Conservation (phyloP, 2,329 filamentous ascomycete species). For the Juglanconis juglandina region DNA sequence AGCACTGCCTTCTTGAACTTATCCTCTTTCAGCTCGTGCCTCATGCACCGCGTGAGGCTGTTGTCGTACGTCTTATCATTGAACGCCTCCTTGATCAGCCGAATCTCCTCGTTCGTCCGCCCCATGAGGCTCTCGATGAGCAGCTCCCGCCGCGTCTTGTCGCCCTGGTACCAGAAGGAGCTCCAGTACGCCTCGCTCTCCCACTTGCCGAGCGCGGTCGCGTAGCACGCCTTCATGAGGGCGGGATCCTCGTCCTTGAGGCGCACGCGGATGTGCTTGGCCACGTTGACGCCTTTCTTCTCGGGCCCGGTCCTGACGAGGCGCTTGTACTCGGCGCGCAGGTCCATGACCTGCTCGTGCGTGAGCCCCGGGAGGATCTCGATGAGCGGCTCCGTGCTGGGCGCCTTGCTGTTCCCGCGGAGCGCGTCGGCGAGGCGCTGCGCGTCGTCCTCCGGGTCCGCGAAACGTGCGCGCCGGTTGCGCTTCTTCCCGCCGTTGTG, state of each 20-base stretch:
- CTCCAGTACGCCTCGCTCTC: constrained; percentile 97
- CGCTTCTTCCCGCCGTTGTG: constrained; percentile 41
- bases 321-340: constrained; percentile 87
- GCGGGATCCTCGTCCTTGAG: constrained; percentile 71
- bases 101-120: constrained; percentile 80
- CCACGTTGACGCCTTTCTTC: constrained; percentile 76
- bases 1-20: constrained; percentile 91
- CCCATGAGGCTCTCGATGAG: constrained; percentile 94
- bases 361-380: constrained; percentile 81
- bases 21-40: constrained; percentile 87
- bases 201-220: constrained; percentile 83
- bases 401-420: constrained; percentile 54
- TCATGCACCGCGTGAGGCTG: constrained; percentile 79
- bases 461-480: constrained; percentile 68
- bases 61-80: constrained; percentile 88
- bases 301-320: constrained; percentile 74
- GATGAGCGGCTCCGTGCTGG: constrained; percentile 69
- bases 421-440: constrained; percentile 72
- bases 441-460: constrained; percentile 79
- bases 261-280: constrained; percentile 75
- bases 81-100: constrained; percentile 82
- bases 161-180: constrained; percentile 94
- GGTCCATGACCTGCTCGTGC: constrained; percentile 81
- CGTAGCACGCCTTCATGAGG: constrained; percentile 88
- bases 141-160: constrained; percentile 78